These are phyloP conservation scores for Leishmania martiniquensis DNA, from an alignment of 208 protist species.

Conservation along the genomic window DNA sequence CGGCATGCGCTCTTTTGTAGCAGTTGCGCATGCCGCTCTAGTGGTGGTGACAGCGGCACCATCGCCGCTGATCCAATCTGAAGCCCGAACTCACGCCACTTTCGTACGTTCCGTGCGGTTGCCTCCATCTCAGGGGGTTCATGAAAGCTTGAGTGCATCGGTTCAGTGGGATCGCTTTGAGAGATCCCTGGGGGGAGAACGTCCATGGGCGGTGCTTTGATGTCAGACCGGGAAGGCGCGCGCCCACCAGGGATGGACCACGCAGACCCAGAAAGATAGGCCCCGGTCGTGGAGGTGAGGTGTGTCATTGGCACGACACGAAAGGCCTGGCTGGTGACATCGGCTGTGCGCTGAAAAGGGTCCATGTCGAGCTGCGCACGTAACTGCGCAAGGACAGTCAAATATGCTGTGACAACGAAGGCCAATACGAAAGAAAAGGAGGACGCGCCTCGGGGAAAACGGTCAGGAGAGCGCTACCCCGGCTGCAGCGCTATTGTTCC, in stretches of 20 bases:
- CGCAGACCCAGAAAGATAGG: not conserved
- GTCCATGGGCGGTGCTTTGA: not conserved
- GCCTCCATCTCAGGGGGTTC: not conserved
- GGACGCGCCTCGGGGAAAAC: not conserved
- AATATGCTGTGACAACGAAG: no score
- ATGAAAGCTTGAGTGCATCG: not conserved
- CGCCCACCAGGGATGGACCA: not conserved
- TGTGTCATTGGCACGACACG: slow-evolving; percentile 35
- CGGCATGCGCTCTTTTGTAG: not conserved
- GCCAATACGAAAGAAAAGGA: not conserved
- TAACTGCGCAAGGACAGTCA: not conserved
- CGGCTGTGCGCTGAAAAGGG: slow-evolving; percentile 19
- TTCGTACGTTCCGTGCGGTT: slow-evolving; percentile 14
- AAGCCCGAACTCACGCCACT: slow-evolving; percentile 36
- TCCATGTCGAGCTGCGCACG: slow-evolving; percentile 19
- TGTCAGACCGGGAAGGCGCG: not conserved
- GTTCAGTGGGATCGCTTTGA: not conserved
- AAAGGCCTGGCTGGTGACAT: slow-evolving; percentile 9
- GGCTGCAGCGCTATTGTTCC: not conserved
- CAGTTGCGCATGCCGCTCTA: not conserved
- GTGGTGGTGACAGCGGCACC: not conserved
- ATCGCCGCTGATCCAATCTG: not conserved
- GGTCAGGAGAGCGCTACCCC: not conserved
- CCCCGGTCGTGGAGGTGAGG: slow-evolving; percentile 6
- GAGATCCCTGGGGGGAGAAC: not conserved